Conservation (phyloP, 768 basidiomycete species). For the Mycena indigotica region DNA sequence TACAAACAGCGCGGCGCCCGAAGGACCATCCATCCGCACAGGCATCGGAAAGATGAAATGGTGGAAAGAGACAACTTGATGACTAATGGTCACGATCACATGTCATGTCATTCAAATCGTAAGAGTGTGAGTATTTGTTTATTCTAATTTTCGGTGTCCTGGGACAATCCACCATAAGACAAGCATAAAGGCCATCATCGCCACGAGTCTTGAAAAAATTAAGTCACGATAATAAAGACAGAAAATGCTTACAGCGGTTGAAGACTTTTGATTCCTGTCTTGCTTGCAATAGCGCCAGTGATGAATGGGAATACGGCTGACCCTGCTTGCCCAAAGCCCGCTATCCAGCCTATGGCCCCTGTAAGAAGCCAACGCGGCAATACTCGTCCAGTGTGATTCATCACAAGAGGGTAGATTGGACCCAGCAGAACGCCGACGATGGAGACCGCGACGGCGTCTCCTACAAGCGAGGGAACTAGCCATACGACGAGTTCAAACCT, state of each 20-base stretch:
- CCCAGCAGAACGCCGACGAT: constrained; percentile 57
- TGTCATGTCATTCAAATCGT: too few species aligned
- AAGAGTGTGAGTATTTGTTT: too few species aligned
- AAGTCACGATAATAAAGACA: not conserved
- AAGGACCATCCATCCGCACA: too few species aligned
- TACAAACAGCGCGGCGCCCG: too few species aligned
- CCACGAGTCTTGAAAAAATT: constrained; percentile 44
- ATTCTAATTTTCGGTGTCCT: not conserved
- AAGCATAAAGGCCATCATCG: constrained; percentile 62
- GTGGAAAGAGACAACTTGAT: too few species aligned
- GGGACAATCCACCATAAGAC: constrained; percentile 60
- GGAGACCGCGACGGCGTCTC: constrained; percentile 63
- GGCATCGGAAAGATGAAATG: too few species aligned
- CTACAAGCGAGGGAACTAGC: constrained; percentile 67
- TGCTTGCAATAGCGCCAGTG: constrained; percentile 66
- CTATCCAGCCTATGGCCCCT: constrained; percentile 68
- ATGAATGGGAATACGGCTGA: constrained; percentile 74
- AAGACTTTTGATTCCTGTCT: constrained; percentile 59
- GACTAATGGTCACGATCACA: too few species aligned
- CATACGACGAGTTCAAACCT: constrained; percentile 71
- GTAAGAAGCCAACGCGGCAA: constrained; percentile 72
- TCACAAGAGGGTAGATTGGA: constrained; percentile 49
- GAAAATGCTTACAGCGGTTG: constrained; percentile 58
- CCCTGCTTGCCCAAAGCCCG: constrained; percentile 70
- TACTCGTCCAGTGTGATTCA: constrained; percentile 70